Evolutionary conservation across 805 yeast genomes (phyloP).

Genomic region (Starmera pachycereana): DNA sequence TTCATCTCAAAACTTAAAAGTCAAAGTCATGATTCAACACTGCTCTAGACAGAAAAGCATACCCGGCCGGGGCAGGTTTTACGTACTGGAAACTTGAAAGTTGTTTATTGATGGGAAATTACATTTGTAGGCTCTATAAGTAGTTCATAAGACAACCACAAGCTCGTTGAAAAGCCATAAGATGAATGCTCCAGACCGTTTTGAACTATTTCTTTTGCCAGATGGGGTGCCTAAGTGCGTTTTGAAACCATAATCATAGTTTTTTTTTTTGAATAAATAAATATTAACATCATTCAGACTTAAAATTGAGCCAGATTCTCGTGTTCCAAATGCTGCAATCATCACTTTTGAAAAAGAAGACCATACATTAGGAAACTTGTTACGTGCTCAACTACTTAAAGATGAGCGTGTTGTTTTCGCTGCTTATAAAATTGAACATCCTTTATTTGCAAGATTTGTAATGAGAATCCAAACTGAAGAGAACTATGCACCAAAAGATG

Average conservation of each 20-base stretch:
- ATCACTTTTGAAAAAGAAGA: constrained; percentile 94
- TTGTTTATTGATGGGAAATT: too few relatives aligned
- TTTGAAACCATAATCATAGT: too few relatives aligned
- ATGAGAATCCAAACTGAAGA: constrained; percentile 95
- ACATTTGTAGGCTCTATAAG: too few relatives aligned
- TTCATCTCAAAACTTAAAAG: too few relatives aligned
- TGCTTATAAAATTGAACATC: constrained; percentile 97
- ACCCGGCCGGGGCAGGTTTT: too few relatives aligned
- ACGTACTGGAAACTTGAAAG: too few relatives aligned
- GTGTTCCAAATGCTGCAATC: constrained; percentile 90
- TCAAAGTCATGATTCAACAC: too few relatives aligned
- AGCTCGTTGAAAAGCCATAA: constrained; percentile 2
- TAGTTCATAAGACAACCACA: too few relatives aligned
- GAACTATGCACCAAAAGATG: constrained; percentile 85
- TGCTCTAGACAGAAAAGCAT: too few relatives aligned
- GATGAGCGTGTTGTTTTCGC: constrained; percentile 91
- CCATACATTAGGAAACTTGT: constrained; percentile 87
- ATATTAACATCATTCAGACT: constrained; percentile 32
- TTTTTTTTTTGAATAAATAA: neutral
- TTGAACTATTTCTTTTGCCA: constrained; percentile 92
- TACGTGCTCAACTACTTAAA: constrained; percentile 75
- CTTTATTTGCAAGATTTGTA: constrained; percentile 88
- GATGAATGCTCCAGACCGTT: constrained; percentile 99
- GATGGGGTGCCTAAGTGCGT: constrained; percentile 91
- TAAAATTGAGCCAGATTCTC: constrained; percentile 83